Conservation (phyloP, 495 filamentous ascomycete species). For the Penicillium subrubescens region DNA sequence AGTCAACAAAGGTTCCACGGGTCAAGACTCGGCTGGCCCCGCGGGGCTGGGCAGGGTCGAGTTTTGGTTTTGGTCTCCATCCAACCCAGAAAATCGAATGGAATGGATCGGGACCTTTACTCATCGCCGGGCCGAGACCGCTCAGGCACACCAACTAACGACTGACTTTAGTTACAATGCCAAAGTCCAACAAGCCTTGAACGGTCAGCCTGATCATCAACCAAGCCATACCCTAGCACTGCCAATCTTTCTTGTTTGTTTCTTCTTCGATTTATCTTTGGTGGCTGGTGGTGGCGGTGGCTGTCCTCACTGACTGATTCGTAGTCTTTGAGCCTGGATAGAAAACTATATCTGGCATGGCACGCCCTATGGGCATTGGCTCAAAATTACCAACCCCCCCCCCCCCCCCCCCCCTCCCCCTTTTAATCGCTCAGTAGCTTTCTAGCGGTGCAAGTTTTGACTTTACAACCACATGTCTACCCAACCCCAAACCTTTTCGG, state of each 20-base stretch:
- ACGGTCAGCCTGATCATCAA: background rate
- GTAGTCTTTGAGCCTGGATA: background rate
- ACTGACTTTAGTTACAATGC: background rate
- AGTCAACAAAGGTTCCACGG: conserved; percentile 24
- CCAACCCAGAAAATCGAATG: background rate
- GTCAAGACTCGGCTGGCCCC: conserved; percentile 19
- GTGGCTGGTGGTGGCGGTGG: background rate
- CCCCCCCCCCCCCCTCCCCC: too few species aligned
- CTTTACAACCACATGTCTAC: too few species aligned
- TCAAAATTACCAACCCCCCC: background rate
- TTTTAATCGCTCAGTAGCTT: background rate
- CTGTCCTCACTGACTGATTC: background rate
- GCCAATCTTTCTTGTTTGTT: background rate
- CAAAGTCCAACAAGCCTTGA: background rate
- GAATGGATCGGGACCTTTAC: background rate
- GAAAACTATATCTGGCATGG: background rate
- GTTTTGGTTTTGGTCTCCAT: background rate
- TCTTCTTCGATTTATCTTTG: background rate
- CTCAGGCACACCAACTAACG: background rate
- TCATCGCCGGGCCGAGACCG: background rate
- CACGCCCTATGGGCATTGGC: background rate
- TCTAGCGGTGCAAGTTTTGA: too few species aligned
- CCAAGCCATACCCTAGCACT: background rate
- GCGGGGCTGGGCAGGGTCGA: background rate
- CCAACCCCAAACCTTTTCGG: too few species aligned